Evolutionary conservation across 140 eudicot species (phyloP), one percentile per base, ranked within the genome.

Genomic region (Stevia rebaudiana): DNA sequence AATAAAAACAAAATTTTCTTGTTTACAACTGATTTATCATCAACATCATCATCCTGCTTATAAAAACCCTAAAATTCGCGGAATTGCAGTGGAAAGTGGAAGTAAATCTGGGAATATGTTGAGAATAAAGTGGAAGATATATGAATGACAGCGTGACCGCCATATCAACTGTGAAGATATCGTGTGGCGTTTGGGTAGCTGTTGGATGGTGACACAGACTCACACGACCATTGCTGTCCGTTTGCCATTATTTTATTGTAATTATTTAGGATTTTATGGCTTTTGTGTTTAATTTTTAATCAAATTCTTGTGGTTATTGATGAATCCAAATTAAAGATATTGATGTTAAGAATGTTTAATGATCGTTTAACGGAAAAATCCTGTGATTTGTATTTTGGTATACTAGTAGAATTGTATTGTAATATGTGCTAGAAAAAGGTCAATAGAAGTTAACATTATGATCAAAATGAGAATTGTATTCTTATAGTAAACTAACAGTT

Each of bases 111-210:
- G 30, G 49, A 58, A 31, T 39, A 37, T 7, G 23, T 17, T 6
- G 22, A 5, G 9, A 19, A 17, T 18, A 31, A 11, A 10, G 4
- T 19, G 11, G 33, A 43, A 30, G 39, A 57, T 30, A 69, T 33
- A 6, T n/a, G n/a, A n/a, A 35, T 40, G 55, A 24, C 31, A 39
- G 31, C 25, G 53, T 28, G 73, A 40, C 30, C 43, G 33, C 25
- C 50, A 46, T 67, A 49, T 52, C 72, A 50, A 67, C 7, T 41
- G 36, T 50, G 28, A 11, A 21, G 58, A 9, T 43, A 70, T 58
- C 75, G 68, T 70, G 75, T 70, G 75, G 68, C 63, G 17, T 58
- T 40, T 42, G 63, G 65, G 53, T 10, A 8, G 61, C 56, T 54
- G 67, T 9, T 70, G 61, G 71, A 65, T 65, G 61, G 71, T 50